These are phyloP conservation scores for Fraxinus quadrangulata DNA, from an alignment of 257 asterid species.

Conservation along the genomic window DNA sequence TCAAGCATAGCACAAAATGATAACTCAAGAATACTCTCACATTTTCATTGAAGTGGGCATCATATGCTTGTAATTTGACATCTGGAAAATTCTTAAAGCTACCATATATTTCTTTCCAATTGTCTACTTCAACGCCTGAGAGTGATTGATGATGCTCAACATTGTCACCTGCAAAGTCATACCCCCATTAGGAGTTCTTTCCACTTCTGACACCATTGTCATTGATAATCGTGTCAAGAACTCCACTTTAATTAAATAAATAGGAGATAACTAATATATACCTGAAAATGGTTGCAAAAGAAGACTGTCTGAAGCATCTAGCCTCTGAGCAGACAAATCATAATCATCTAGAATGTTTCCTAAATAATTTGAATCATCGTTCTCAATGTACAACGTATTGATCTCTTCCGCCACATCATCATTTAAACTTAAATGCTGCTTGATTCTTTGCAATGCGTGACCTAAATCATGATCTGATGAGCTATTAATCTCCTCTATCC, in stretches of 20 bases:
- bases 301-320: constrained; percentile 39
- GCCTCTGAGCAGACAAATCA: constrained; percentile 42
- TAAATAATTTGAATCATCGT: constrained; percentile 48
- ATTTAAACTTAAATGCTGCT: constrained; percentile 79
- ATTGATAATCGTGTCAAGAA: constrained; percentile 7
- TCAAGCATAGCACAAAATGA: constrained; percentile 9
- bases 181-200: constrained; percentile 33
- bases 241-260: constrained; percentile 19
- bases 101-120: constrained; percentile 60
- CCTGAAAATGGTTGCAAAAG: constrained; percentile 42
- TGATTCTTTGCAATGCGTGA: constrained; percentile 61
- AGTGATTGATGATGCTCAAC: constrained; percentile 39
- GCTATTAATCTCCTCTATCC: constrained; percentile 46
- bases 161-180: constrained; percentile 49
- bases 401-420: constrained; percentile 53
- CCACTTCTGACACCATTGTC: constrained; percentile 14
- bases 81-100: constrained; percentile 42
- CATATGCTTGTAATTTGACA: constrained; percentile 37
- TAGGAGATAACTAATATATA: constrained; percentile 23
- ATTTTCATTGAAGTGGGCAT: constrained; percentile 31
- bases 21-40: constrained; percentile 30
- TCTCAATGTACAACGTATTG: constrained; percentile 37
- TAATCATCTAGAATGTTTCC: constrained; percentile 44
- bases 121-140: constrained; percentile 41
- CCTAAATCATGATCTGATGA: constrained; percentile 54